Conservation (phyloP, 352 stramenopile species). For the Globisporangium iwayamae region DNA sequence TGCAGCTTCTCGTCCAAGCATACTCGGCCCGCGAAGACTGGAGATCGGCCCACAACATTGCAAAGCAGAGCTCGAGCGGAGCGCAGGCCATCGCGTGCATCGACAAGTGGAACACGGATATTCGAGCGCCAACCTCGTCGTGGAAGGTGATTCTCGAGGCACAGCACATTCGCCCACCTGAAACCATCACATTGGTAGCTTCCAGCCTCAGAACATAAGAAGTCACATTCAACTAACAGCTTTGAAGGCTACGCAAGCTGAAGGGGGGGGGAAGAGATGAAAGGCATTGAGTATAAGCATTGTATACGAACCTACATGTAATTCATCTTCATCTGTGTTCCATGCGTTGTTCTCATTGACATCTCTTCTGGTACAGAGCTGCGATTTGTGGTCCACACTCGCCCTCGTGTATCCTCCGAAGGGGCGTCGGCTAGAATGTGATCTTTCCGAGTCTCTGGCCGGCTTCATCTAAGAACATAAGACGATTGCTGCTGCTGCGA, state of each 20-base stretch:
- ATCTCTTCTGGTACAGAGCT: not conserved
- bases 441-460: not conserved
- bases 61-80: conserved; percentile 1
- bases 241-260: not conserved
- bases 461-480: not conserved
- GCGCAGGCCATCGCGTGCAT: not conserved
- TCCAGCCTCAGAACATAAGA: not conserved
- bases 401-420: not conserved
- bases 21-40: conserved; percentile 16
- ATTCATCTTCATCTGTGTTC: not conserved
- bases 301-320: not conserved
- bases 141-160: conserved; percentile 15
- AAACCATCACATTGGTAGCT: conserved; percentile 4
- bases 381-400: conserved; percentile 7
- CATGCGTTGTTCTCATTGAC: not conserved
- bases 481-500: not conserved
- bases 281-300: not conserved
- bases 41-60: conserved; percentile 6
- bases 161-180: conserved; percentile 15
- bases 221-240: not conserved
- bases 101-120: conserved; percentile 14
- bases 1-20: conserved; percentile 15
- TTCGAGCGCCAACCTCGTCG: conserved; percentile 8
- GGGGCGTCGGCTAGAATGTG: conserved; percentile 1
- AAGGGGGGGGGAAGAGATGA: not conserved